phyloP scores from a whole-genome alignment of 441 rosid genomes.

The Euphorbia celastroides region DNA sequence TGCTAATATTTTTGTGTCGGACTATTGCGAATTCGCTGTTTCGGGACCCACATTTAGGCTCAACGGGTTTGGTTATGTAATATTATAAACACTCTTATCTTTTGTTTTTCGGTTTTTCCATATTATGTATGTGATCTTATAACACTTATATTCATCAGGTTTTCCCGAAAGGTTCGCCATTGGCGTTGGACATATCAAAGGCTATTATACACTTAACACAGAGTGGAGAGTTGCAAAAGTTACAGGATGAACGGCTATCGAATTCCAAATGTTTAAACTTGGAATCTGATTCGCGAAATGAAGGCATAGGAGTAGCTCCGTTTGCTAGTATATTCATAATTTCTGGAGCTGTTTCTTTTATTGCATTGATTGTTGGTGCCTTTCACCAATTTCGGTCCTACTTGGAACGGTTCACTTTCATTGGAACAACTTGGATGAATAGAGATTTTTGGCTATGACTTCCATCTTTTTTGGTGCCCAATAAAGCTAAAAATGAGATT shows the following conservation, averaged over 20 bases:
- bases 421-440: not conserved
- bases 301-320: not conserved
- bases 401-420: not conserved
- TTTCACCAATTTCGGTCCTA: not conserved
- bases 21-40: no score
- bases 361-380: not conserved
- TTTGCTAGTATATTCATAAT: constrained; percentile 4
- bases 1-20: no score
- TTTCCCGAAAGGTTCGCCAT: not conserved
- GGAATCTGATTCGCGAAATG: not conserved
- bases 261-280: not conserved
- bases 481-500: not conserved
- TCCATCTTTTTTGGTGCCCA: not conserved
- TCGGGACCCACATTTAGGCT: constrained; percentile 11
- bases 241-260: no score
- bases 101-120: no score
- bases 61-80: constrained; percentile 11
- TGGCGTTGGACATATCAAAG: constrained; percentile 7
- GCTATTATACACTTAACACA: constrained; percentile 1
- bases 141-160: no score
- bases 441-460: constrained; percentile 1
- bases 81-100: not conserved
- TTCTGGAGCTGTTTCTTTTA: not conserved
- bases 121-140: no score
- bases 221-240: constrained; percentile 5